phyloP scores from a whole-genome alignment of 2,329 filamentous ascomycete species.

The Monosporascus sp. region DNA sequence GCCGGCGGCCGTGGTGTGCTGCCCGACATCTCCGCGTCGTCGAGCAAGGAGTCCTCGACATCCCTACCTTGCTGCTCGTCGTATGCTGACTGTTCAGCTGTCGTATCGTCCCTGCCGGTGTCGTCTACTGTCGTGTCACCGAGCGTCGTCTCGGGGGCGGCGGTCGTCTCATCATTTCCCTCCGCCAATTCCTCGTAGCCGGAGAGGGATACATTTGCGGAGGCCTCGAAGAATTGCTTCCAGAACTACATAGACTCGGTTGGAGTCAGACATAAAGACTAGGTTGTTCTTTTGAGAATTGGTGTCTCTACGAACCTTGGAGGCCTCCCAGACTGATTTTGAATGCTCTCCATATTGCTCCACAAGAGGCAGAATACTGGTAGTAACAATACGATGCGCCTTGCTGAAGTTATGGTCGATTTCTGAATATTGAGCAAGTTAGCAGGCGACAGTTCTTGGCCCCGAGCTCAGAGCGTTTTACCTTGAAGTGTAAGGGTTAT shows the following conservation, averaged over 20 bases:
- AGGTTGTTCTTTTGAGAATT: not conserved
- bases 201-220: conserved; percentile 92
- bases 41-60: conserved; percentile 62
- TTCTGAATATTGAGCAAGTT: conserved; percentile 48
- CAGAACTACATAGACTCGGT: conserved; percentile 62
- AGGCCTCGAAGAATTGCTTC: conserved; percentile 99
- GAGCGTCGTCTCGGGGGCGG: conserved; percentile 46
- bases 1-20: conserved; percentile 62
- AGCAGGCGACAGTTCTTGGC: not conserved
- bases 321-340: conserved; percentile 90
- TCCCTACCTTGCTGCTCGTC: conserved; percentile 27
- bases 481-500: conserved; percentile 95
- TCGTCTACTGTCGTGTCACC: conserved; percentile 47
- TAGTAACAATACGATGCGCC: conserved; percentile 92
- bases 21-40: conserved; percentile 56
- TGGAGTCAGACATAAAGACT: conserved; percentile 2
- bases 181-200: conserved; percentile 83
- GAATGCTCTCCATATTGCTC: conserved; percentile 96
- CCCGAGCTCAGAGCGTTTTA: conserved; percentile 25
- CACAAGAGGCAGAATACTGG: conserved; percentile 85
- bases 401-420: conserved; percentile 98
- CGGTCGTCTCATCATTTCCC: conserved; percentile 53
- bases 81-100: conserved; percentile 30
- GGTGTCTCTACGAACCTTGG: conserved; percentile 57
- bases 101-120: conserved; percentile 33